Conservation (phyloP, 2,329 filamentous ascomycete species). For the Aspergillus eucalypticola region DNA sequence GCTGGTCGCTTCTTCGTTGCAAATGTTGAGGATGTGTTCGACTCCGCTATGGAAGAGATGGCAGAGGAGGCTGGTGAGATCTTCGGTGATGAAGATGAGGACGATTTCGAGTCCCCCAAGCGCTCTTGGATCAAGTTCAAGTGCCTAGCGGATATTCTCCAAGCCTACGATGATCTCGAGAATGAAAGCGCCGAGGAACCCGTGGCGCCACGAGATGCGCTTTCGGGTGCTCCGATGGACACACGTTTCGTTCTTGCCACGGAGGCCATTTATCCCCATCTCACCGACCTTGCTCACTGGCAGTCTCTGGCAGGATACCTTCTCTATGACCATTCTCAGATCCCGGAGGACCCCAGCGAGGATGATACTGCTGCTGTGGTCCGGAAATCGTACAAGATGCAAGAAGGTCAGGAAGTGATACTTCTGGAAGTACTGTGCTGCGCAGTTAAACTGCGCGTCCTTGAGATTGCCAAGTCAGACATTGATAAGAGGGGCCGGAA, state of each 20-base stretch:
- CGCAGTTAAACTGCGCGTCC: slow-evolving; percentile 72
- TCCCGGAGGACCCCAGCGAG: slow-evolving; percentile 54
- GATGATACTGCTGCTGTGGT: slow-evolving; percentile 64
- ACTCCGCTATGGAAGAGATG: slow-evolving; percentile 77
- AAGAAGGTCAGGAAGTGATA: slow-evolving; percentile 75
- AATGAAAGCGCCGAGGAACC: slow-evolving; percentile 30
- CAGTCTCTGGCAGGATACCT: slow-evolving; percentile 86
- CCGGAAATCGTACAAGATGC: slow-evolving; percentile 71
- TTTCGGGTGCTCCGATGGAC: slow-evolving; percentile 68
- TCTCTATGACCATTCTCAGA: slow-evolving; percentile 81
- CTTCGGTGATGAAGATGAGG: slow-evolving; percentile 69
- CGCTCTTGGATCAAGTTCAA: slow-evolving; percentile 90
- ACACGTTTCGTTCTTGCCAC: slow-evolving; percentile 84
- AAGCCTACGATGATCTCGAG: slow-evolving; percentile 73
- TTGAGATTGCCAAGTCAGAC: slow-evolving; percentile 64
- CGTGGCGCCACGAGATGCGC: slow-evolving; percentile 29
- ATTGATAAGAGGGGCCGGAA: slow-evolving; percentile 57
- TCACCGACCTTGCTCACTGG: slow-evolving; percentile 82
- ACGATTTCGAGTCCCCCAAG: slow-evolving; percentile 72
- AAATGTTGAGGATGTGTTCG: slow-evolving; percentile 79
- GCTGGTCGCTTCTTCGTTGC: slow-evolving; percentile 89
- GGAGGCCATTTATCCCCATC: slow-evolving; percentile 78
- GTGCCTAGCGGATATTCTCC: slow-evolving; percentile 79
- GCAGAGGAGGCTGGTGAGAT: slow-evolving; percentile 77
- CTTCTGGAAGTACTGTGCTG: slow-evolving; percentile 85